A percentile compares a stretch with the other conserved stretches of the same genome.
These are phyloP conservation scores for Eucalyptus polybractea DNA, from an alignment of 345 rosid species.

Conservation along the genomic window DNA sequence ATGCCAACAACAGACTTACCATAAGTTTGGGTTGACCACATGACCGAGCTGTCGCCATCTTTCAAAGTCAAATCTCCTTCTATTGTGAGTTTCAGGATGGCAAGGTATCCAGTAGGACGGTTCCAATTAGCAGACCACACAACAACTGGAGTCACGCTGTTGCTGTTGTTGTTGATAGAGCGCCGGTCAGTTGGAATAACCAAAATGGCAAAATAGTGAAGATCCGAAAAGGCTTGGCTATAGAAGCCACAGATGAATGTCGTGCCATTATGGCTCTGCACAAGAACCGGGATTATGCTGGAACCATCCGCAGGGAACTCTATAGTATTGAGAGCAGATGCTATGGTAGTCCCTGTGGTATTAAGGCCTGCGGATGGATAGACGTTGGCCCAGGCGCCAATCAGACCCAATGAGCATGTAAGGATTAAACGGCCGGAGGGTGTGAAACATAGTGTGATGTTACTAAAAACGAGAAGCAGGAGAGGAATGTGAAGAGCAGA, in stretches of 20 bases:
- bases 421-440: background rate
- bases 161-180: background rate
- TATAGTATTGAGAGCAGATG: background rate
- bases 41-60: background rate
- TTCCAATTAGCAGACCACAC: conserved; percentile 15
- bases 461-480: background rate
- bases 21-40: background rate
- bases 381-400: background rate
- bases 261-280: background rate
- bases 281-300: background rate
- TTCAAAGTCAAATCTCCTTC: background rate
- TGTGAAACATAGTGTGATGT: background rate
- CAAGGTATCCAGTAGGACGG: background rate
- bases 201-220: background rate
- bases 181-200: background rate
- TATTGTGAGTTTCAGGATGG: background rate
- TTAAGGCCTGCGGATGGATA: background rate
- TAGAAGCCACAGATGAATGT: background rate
- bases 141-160: background rate
- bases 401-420: background rate
- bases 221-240: background rate
- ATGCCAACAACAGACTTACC: background rate
- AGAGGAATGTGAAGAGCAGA: background rate
- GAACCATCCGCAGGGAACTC: background rate
- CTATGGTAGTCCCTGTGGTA: background rate